Base-by-base conservation (phyloP, 495 filamentous ascomycete species). In the Recurvomyces mirabilis region DNA sequence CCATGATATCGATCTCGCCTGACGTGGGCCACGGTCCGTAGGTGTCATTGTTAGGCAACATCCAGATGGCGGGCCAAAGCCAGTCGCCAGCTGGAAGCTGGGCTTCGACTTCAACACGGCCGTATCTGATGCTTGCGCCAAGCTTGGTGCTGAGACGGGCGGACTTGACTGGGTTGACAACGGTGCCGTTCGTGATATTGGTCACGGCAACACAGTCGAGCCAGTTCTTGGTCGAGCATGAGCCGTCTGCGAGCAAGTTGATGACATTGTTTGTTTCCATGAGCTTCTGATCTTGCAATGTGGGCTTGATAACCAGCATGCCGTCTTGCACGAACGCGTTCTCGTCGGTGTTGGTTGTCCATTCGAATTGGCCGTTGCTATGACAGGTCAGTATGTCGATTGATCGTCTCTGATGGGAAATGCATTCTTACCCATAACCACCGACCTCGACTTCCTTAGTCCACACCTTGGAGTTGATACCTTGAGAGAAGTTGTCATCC, bases 1-100 rank as follows among this genome's bases (percentile, higher is more conserved):
- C 85, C 39, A 71, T 63, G 44, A 93, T 80, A 61, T 91, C 86
- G 46, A 93, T 91, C 60, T 93, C 85, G n/a, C 85, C 85, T 28
- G 81, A 86, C 21, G 61, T 60, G 0, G 85, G 85, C 85, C 85
- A 93, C 9, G 69, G 52, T 2, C 85, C 85, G 59, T 88, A 93
- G 4, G 67, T 76, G 26, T 72, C 64, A 23, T 81, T 65, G 24
- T 77, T 74, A 6, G 85, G 85, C 71, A 93, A 70, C 84, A 93
- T 84, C 82, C 85, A 91, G 54, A 93, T 89, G 29, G 84, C 86
- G 18, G 85, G 85, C 85, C 85, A 93, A 19, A 93, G 68, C 85
- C 85, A 93, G 57, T 88, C 83, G 22, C 85, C 85, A 7, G 63
- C 61, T 1, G 85, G 82, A 14, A 89, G 59, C 53, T 77, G 78